Conservation (phyloP, 2,329 filamentous ascomycete species). For the Hypoxylon sp. region DNA sequence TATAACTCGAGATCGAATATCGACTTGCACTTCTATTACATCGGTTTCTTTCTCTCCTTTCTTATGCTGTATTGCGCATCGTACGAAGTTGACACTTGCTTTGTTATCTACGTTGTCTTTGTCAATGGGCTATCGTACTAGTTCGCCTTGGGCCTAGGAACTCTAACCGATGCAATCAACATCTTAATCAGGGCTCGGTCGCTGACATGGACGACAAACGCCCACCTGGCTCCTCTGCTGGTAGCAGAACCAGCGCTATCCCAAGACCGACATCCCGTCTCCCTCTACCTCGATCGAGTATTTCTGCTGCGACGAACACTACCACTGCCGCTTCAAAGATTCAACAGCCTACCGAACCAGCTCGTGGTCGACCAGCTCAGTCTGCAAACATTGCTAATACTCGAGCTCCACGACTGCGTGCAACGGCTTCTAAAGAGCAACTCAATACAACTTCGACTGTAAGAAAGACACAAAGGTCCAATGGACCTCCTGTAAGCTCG, state of each 20-base stretch:
- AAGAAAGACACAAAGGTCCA: conserved; percentile 38
- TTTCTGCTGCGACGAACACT: conserved; percentile 20
- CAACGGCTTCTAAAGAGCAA: conserved; percentile 42
- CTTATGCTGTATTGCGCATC: conserved; percentile 4
- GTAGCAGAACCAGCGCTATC: conserved; percentile 39
- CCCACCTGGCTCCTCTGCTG: conserved; percentile 17
- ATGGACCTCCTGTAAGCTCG: conserved; percentile 36
- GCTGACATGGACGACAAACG: conserved; percentile 44
- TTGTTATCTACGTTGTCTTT: conserved; percentile 20
- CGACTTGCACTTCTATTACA: conserved; percentile 19
- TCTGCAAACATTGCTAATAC: conserved; percentile 25
- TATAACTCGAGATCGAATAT: conserved; percentile 33
- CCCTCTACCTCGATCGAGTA: conserved; percentile 43
- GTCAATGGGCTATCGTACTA: conserved; percentile 1
- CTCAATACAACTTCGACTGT: conserved; percentile 36
- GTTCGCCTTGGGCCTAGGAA: conserved; percentile 7
- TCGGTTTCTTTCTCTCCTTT: conserved; percentile 13
- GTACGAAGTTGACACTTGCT: conserved; percentile 3
- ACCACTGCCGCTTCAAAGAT: conserved; percentile 6
- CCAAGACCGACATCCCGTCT: conserved; percentile 47
- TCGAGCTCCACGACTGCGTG: conserved; percentile 40
- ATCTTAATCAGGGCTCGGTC: conserved; percentile 11
- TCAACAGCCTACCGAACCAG: conserved; percentile 27
- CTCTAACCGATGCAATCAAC: conserved; percentile 6
- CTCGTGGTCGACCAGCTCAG: conserved; percentile 32